Base-by-base conservation (phyloP, 23 red algal species). In the Gracilaria caudata region DNA sequence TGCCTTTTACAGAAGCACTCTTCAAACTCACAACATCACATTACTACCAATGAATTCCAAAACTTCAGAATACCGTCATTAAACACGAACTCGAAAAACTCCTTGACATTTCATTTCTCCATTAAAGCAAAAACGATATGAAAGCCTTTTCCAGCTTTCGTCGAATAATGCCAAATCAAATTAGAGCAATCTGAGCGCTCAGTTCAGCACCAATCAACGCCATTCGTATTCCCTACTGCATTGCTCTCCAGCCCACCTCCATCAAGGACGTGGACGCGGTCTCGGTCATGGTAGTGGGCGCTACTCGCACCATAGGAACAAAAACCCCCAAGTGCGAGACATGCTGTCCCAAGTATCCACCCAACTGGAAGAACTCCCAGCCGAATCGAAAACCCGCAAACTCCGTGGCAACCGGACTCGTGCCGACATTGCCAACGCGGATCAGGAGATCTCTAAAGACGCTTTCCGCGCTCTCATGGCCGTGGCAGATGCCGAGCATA, bases 1-100 rank as follows among this genome's bases (percentile, higher is more conserved):
- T 10, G 74, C 45, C 30, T 6, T 79, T 79, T 38, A 79, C 74
- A 0, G 45, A 79, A 58, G 17, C 56, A 58, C 74, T 56, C 23
- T 3, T 39, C 6, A 24, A 79, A 36, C 74, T 79, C 7, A 79
- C 46, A 20, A 24, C 45, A 30, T 20, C 35, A 4, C 56, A 79
- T 3, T 29, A 56, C 29, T 17, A 45, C 34, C 74, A 79, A 36
- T 79, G 74, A 17, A 79, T 34, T 12, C 26, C 2, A 58, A 79
- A 79, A 3, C 45, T 79, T 1, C 7, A 57, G 11, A 46, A 79
- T 25, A 79, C 16, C 3, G 26, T 79, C 46, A 56, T 54, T 20
- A 46, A 79, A 79, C 74, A 79, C 24, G 41, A 79, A 45, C 57
- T 12, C 2, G 11, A 79, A 54, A 17, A 32, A 10, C 25, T 79